These are phyloP conservation scores for Ustilago tritici DNA, from an alignment of 1,284 basidiomycete genomes.

Conservation along the genomic window DNA sequence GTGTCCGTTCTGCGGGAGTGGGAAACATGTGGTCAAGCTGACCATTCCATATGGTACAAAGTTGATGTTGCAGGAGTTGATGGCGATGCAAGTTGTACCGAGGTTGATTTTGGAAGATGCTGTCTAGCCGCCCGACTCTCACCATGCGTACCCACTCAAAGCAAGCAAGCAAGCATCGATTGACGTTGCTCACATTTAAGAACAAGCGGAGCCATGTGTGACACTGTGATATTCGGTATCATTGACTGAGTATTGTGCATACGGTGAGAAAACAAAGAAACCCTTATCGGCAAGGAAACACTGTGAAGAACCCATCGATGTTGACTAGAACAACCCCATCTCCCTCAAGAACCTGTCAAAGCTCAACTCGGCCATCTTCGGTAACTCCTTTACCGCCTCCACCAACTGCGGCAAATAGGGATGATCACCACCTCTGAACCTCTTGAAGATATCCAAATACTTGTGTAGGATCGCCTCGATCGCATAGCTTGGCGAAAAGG, in stretches of 20 bases:
- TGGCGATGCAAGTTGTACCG: slow-evolving; percentile 72
- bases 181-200: not conserved
- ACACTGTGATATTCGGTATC: too few species aligned
- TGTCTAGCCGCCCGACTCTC: slow-evolving; percentile 8
- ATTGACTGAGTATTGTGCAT: too few species aligned
- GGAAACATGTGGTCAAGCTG: slow-evolving; percentile 93
- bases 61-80: slow-evolving; percentile 93
- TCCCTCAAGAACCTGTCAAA: slow-evolving; percentile 44
- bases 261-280: too few species aligned
- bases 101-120: slow-evolving; percentile 70
- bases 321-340: slow-evolving; percentile 35
- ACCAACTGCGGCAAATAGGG: slow-evolving; percentile 52
- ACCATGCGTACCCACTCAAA: not conserved
- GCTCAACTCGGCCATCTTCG: slow-evolving; percentile 48
- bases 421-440: slow-evolving; percentile 55
- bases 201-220: too few species aligned
- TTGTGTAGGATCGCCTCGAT: slow-evolving; percentile 59
- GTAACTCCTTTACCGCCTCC: slow-evolving; percentile 55
- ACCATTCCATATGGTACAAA: slow-evolving; percentile 99
- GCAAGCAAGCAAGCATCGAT: too few species aligned
- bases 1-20: slow-evolving; percentile 82
- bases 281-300: too few species aligned
- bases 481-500: slow-evolving; percentile 41
- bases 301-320: too few species aligned
- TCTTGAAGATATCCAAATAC: slow-evolving; percentile 55